These are phyloP conservation scores for Coemansia sp. DNA, from an alignment of 192 early-diverging fungal genomes.

Conservation along the genomic window DNA sequence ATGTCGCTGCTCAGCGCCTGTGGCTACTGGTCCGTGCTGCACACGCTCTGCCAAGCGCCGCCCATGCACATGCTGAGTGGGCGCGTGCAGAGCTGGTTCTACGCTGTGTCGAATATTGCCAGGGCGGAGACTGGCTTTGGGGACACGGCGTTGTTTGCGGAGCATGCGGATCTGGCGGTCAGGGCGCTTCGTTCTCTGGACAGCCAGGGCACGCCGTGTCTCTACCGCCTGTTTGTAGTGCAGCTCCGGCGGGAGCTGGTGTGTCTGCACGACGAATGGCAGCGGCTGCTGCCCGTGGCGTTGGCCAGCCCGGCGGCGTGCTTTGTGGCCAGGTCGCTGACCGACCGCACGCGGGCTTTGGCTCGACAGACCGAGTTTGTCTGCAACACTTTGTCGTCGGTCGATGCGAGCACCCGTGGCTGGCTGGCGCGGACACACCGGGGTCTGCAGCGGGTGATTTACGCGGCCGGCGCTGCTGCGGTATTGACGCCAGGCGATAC, in stretches of 20 bases:
- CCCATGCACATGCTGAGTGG: conserved; percentile 13
- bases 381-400: not conserved
- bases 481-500: not conserved
- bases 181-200: conserved; percentile 18
- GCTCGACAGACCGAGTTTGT: conserved; percentile 12
- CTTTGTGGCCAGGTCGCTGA: conserved; percentile 11
- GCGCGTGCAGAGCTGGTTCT: conserved; percentile 18
- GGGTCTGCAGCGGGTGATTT: not conserved
- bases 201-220: conserved; percentile 5
- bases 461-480: not conserved
- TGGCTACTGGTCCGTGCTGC: conserved; percentile 19
- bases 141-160: conserved; percentile 7
- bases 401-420: not conserved
- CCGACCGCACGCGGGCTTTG: conserved; percentile 7
- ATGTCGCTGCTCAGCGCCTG: conserved; percentile 20
- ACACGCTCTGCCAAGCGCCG: conserved; percentile 17
- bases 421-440: not conserved
- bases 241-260: conserved; percentile 34
- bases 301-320: conserved; percentile 7
- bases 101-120: conserved; percentile 15
- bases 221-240: conserved; percentile 29
- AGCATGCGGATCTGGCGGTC: conserved; percentile 11
- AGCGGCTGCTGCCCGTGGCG: not conserved
- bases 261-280: conserved; percentile 15
- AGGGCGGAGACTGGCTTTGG: conserved; percentile 20